Base-by-base conservation (phyloP, 2,329 filamentous ascomycete species). In the Pseudogymnoascus sp. region DNA sequence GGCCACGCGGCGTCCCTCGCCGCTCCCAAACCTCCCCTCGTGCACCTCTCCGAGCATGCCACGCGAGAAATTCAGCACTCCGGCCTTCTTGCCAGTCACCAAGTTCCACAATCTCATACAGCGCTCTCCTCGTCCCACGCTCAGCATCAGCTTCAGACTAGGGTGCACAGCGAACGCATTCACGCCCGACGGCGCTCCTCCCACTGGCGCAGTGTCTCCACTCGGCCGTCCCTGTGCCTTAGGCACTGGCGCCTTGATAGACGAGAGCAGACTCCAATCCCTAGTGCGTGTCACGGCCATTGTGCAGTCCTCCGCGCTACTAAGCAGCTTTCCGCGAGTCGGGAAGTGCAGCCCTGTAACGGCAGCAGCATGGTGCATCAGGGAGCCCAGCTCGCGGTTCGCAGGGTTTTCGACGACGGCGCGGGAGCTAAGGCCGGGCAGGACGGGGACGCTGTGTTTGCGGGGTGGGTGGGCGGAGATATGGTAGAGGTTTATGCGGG, bases 161-260 rank as follows among this genome's bases (percentile, higher is more conserved):
- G 94, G 93, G 73, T 99, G 94, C 27, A 99, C 88, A 1, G 93
- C 91, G 73, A 99, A 96, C 73, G 92, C 90, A 73, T 96, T 97
- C 67, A 97, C 85, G 15, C 94, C 94, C n/a, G 87, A 84, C 0
- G 92, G 92, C 27, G 88, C 85, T 58, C 86, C 89, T 15, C 91
- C 92, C 9, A 87, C 83, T 1, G 88, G 87, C 6, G 92, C 91
- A 15, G 93, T 97, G 74, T 97, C 93, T 63, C 93, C 93, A 68
- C 87, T 93, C 8, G 93, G 92, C 65, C 92, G 82, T 31, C 91
- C 91, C 65, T 84, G 79, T 2, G 86, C 80, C 74, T 92, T 94
- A 2, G 94, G 88, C 65, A 90, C 86, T 0, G 94, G 94, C 13
- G 87, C 91, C 76, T 95, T 95, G 75, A 99, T 92, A 25, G 85